Base-by-base conservation (phyloP, 2,329 filamentous ascomycete genomes). In the Microsporum ferrugineum region DNA sequence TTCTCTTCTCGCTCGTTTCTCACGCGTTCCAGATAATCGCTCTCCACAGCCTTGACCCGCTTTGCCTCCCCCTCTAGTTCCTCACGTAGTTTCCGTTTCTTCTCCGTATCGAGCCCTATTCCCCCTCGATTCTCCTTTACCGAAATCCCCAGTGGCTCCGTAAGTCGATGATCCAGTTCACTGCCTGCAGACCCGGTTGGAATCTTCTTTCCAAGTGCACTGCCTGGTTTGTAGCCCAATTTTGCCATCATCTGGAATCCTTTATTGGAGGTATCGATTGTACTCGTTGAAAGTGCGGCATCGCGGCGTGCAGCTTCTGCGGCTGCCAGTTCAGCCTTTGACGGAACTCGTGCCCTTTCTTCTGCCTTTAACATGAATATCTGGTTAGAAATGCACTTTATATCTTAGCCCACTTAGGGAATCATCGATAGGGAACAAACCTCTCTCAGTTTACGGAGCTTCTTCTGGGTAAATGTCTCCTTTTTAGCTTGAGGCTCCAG, bases 221-320 rank as follows among this genome's bases (percentile, higher is more conserved):
- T 84, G 29, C 91, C 91, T 23, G 83, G 79, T 62, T 84, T 87
- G 77, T 95, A 99, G 0, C 94, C 94, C 80, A 99, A 89, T 74
- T 89, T 92, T 27, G 89, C 87, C 91, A 99, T 96, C 90, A 99
- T 96, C 65, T 89, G 85, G 64, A 95, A 84, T 1, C 92, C 94
- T 71, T 96, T 97, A 76, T 86, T 95, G 67, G 81, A 82, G 57
- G 83, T 80, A 23, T 85, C 82, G 5, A 96, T 78, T 57, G 94
- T 79, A 3, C 87, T 88, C n/a, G 77, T 88, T 3, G 85, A 81
- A 31, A 96, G 82, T 0, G 88, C 89, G 41, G 81, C 83, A 71
- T 96, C 89, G 59, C 90, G 86, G 14, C 84, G 84, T 47, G 80
- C 81, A 6, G 82, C 83, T 67, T 88, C 89, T 66, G 90, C 85